Conservation (phyloP, 495 filamentous ascomycete genomes). For the Lophium mytilinum region DNA sequence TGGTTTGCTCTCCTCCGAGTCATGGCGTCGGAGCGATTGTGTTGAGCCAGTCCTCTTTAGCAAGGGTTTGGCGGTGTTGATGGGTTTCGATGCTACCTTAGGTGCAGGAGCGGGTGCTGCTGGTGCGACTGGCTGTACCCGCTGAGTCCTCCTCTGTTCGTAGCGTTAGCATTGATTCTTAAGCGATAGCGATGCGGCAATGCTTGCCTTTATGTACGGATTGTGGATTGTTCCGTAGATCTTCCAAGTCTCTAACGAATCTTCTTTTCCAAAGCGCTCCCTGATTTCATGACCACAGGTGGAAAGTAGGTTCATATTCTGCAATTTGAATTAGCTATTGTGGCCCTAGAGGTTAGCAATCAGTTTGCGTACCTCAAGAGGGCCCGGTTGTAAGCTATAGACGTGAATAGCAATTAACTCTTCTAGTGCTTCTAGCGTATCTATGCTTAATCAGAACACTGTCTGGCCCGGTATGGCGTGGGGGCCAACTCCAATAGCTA, state of each 20-base stretch:
- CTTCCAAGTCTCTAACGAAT: conserved; percentile 50
- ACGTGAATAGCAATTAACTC: conserved; percentile 70
- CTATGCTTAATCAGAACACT: too few species aligned
- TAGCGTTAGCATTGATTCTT: neutral
- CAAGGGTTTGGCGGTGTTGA: neutral
- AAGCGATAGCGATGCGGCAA: neutral
- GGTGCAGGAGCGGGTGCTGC: neutral
- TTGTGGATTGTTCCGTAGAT: conserved; percentile 67
- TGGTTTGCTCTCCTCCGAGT: conserved; percentile 13
- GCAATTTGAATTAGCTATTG: conserved; percentile 29
- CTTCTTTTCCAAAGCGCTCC: conserved; percentile 48
- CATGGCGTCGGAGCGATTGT: conserved; percentile 3
- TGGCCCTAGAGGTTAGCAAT: neutral
- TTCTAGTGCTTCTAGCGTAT: conserved; percentile 42
- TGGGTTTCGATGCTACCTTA: conserved; percentile 5
- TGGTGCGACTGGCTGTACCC: neutral
- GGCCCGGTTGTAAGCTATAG: conserved; percentile 71
- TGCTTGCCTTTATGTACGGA: conserved; percentile 48
- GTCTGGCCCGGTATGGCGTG: too few species aligned
- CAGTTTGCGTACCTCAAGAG: conserved; percentile 47
- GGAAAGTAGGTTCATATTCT: conserved; percentile 61
- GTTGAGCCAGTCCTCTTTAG: neutral
- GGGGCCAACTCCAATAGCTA: too few species aligned
- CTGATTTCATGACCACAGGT: conserved; percentile 56
- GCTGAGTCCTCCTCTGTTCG: conserved; percentile 43